phyloP scores from a whole-genome alignment of 441 rosid genomes.

The Aleurites moluccanus region DNA sequence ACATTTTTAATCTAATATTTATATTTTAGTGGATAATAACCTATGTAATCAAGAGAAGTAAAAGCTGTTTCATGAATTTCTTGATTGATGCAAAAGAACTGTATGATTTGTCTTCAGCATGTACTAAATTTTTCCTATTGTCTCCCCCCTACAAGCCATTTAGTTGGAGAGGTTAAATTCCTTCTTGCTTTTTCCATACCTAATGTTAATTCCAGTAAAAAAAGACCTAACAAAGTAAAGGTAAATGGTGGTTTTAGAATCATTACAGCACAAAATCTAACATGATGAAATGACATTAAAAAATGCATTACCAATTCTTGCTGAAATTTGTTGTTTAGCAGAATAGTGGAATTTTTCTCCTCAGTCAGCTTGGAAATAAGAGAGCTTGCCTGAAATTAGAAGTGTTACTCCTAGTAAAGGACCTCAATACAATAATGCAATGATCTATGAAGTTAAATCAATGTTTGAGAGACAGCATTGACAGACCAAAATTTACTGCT shows the following conservation, averaged over 20 bases:
- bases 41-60: slow-evolving; percentile 1
- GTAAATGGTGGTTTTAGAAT: neutral
- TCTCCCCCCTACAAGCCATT: neutral
- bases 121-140: neutral
- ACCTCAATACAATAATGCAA: neutral
- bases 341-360: slow-evolving; percentile 61
- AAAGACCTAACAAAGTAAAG: neutral
- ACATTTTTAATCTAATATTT: neutral
- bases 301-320: slow-evolving; percentile 65
- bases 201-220: neutral
- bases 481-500: neutral
- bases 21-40: neutral
- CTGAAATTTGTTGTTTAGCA: slow-evolving; percentile 60
- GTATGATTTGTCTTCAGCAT: neutral
- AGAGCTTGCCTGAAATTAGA: slow-evolving; percentile 53
- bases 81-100: slow-evolving; percentile 3
- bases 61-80: neutral
- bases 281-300: neutral
- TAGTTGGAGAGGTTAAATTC: neutral
- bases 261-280: neutral
- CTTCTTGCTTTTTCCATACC: neutral
- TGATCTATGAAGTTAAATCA: neutral
- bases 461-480: neutral
- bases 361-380: slow-evolving; percentile 61
- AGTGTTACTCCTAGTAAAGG: slow-evolving; percentile 1